Conservation (phyloP, 2,329 filamentous ascomycete genomes). For the Sordariomycetes sp. region DNA sequence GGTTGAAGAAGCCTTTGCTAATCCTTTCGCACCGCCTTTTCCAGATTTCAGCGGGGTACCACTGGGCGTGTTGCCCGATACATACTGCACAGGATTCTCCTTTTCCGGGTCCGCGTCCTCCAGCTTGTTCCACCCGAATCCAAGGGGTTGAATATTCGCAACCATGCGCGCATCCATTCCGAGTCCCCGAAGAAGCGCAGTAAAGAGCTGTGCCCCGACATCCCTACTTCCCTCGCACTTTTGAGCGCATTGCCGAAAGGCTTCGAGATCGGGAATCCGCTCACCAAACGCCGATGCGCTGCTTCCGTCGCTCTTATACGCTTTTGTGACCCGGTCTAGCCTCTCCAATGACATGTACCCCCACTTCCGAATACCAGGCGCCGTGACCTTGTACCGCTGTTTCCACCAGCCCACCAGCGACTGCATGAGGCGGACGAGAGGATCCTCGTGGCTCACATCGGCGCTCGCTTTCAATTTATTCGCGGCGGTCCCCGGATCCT, state of each 20-base stretch:
- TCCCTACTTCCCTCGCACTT: conserved; percentile 72
- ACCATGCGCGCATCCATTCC: conserved; percentile 76
- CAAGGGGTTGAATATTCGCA: conserved; percentile 70
- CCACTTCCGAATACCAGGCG: conserved; percentile 73
- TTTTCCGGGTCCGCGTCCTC: conserved; percentile 58
- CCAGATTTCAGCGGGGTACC: conserved; percentile 7
- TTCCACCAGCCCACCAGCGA: conserved; percentile 79
- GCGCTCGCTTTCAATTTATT: conserved; percentile 54
- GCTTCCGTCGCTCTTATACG: conserved; percentile 48
- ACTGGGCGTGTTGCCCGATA: background rate
- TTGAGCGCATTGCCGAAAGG: conserved; percentile 57
- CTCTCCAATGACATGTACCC: conserved; percentile 74
- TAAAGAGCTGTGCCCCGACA: conserved; percentile 80
- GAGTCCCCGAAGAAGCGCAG: conserved; percentile 66
- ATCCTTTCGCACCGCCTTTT: conserved; percentile 6
- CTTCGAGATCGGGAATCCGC: conserved; percentile 48
- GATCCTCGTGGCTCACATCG: conserved; percentile 74
- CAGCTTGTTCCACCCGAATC: conserved; percentile 79
- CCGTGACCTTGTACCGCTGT: conserved; percentile 63
- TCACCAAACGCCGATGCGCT: conserved; percentile 63
- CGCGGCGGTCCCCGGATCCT: conserved; percentile 64
- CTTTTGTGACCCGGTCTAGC: conserved; percentile 60
- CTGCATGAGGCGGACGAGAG: conserved; percentile 63
- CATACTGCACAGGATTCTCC: conserved; percentile 8
- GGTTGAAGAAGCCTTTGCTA: background rate